Conservation (phyloP, 2,329 filamentous ascomycete genomes). For the Bipolaris zeicola region DNA sequence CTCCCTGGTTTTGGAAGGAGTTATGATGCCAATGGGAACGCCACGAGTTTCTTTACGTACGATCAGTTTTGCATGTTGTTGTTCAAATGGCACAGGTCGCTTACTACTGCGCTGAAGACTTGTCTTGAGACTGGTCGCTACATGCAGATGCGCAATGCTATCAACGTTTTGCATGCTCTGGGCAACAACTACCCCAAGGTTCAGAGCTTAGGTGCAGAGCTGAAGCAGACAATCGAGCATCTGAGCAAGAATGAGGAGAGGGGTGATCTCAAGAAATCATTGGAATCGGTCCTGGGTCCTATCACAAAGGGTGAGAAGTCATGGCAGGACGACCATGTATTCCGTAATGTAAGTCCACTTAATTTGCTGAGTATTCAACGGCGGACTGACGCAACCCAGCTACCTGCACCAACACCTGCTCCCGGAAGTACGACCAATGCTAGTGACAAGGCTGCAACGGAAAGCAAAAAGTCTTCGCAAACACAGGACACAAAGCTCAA, state of each 20-base stretch:
- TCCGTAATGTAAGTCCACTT: conserved; percentile 63
- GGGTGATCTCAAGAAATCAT: conserved; percentile 76
- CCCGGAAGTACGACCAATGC: conserved; percentile 36
- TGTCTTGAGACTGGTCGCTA: conserved; percentile 86
- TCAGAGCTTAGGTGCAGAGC: conserved; percentile 79
- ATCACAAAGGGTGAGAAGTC: conserved; percentile 69
- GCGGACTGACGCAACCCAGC: conserved; percentile 24
- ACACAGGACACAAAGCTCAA: conserved; percentile 52
- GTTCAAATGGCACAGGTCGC: conserved; percentile 86
- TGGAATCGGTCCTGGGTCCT: conserved; percentile 72
- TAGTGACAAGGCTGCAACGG: conserved; percentile 34
- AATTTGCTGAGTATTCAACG: not conserved
- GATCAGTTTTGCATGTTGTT: conserved; percentile 84
- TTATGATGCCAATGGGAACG: conserved; percentile 72
- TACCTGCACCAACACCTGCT: conserved; percentile 27
- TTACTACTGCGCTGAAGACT: conserved; percentile 78
- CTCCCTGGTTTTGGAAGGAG: conserved; percentile 80
- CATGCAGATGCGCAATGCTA: conserved; percentile 97
- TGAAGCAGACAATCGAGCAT: conserved; percentile 69
- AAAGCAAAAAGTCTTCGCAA: conserved; percentile 50
- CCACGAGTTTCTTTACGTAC: conserved; percentile 75
- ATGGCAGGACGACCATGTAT: conserved; percentile 78
- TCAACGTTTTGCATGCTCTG: conserved; percentile 82
- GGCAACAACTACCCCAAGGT: conserved; percentile 84
- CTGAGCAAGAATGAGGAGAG: conserved; percentile 63